Evolutionary conservation across 2,329 filamentous ascomycete species (phyloP).

Genomic region (Microdochium bolleyi): DNA sequence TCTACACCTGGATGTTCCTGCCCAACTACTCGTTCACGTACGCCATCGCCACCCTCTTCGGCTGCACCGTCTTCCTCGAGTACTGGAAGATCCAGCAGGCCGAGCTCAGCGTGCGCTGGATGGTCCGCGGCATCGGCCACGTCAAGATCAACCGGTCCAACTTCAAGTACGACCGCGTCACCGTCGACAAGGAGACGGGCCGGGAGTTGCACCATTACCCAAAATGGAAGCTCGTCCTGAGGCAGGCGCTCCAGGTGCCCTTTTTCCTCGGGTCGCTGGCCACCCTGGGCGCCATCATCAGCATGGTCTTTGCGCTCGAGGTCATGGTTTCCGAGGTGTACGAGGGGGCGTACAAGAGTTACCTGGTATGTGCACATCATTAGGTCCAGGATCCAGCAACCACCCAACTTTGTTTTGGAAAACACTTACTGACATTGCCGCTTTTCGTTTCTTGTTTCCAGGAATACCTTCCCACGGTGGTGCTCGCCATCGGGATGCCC

Average conservation of each 20-base stretch:
- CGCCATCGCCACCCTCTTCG: slow-evolving; percentile 57
- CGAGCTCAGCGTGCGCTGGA: slow-evolving; percentile 66
- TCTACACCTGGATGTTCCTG: slow-evolving; percentile 60
- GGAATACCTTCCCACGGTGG: slow-evolving; percentile 65
- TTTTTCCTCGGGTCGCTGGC: slow-evolving; percentile 54
- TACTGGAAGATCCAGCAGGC: slow-evolving; percentile 73
- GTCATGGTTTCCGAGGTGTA: slow-evolving; percentile 71
- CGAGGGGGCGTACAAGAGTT: slow-evolving; percentile 57
- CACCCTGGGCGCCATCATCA: slow-evolving; percentile 58
- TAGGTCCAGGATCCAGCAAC: too few species aligned
- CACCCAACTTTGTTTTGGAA: too few species aligned
- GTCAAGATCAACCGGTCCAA: slow-evolving; percentile 59
- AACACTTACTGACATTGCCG: too few species aligned
- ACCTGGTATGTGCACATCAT: slow-evolving; percentile 39
- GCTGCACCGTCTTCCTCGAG: slow-evolving; percentile 68
- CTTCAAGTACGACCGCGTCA: slow-evolving; percentile 54
- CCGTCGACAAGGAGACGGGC: slow-evolving; percentile 52
- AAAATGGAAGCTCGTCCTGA: slow-evolving; percentile 51
- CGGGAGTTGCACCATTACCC: slow-evolving; percentile 56
- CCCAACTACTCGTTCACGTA: slow-evolving; percentile 65
- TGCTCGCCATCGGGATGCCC: slow-evolving; percentile 60
- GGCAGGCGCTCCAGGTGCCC: slow-evolving; percentile 62
- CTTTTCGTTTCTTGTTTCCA: too few species aligned
- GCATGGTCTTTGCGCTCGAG: slow-evolving; percentile 64
- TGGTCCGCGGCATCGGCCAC: slow-evolving; percentile 58